Evolutionary conservation across 768 basidiomycete genomes (phyloP).

Genomic region (Russula dissimulans): DNA sequence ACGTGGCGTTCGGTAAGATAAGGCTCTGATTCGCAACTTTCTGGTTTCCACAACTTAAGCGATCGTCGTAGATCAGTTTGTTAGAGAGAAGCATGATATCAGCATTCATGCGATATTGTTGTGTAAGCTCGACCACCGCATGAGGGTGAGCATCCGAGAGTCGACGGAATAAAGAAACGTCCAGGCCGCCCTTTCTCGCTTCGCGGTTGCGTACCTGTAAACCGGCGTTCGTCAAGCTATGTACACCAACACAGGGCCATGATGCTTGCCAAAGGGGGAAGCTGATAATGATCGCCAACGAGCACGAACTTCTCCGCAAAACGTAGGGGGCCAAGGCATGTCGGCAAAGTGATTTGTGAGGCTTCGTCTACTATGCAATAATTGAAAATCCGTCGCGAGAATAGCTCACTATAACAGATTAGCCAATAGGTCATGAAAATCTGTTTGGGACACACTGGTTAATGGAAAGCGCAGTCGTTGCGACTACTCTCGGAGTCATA

Average conservation of each 20-base stretch:
- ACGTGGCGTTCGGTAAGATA: constrained; percentile 38
- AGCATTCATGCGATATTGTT: constrained; percentile 95
- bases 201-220: constrained; percentile 69
- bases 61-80: constrained; percentile 70
- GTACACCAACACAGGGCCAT: neutral
- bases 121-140: constrained; percentile 74
- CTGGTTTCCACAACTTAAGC: constrained; percentile 70
- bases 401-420: constrained; percentile 55
- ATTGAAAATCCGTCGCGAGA: constrained; percentile 79
- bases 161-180: constrained; percentile 80
- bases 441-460: constrained; percentile 63
- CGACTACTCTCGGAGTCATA: constrained; percentile 86
- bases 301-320: constrained; percentile 87
- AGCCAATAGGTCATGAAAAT: neutral
- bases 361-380: constrained; percentile 98
- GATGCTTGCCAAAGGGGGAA: constrained; percentile 75
- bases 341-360: constrained; percentile 93
- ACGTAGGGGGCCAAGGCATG: constrained; percentile 86
- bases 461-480: constrained; percentile 88
- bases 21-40: constrained; percentile 55
- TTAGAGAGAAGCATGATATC: constrained; percentile 94
- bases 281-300: constrained; percentile 95
- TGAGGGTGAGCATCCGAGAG: constrained; percentile 82
- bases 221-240: neutral
- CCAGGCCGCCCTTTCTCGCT: constrained; percentile 80